Percentiles rank a stretch among this genome's conserved stretches.
phyloP scores from a whole-genome alignment of 768 basidiomycete species.

The Phanerodontia chrysosporium region DNA sequence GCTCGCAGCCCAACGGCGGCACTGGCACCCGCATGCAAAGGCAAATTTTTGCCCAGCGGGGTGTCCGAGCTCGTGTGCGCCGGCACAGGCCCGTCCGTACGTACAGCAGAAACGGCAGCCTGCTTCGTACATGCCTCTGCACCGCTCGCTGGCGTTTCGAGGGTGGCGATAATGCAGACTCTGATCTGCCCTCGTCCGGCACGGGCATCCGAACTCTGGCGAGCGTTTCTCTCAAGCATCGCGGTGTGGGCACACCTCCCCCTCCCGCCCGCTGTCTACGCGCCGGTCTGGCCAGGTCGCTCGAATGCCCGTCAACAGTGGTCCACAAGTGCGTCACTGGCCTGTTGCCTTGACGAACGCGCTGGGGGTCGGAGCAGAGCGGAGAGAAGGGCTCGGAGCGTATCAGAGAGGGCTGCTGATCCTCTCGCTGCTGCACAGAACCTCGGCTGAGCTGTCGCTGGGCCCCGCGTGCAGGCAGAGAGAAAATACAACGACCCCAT shows the following conservation, averaged over 20 bases:
- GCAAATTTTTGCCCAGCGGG: too few species aligned
- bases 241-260: too few species aligned
- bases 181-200: neutral
- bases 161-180: neutral
- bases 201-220: neutral
- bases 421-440: neutral
- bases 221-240: neutral
- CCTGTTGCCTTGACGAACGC: neutral
- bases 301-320: neutral
- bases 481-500: too few species aligned
- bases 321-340: constrained; percentile 4
- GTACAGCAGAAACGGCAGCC: too few species aligned
- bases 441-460: too few species aligned
- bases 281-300: neutral
- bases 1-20: neutral
- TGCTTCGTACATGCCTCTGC: too few species aligned
- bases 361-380: neutral
- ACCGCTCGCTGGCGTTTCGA: neutral
- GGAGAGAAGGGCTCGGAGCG: neutral
- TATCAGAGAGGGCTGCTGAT: neutral
- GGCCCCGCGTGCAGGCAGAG: too few species aligned
- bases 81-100: neutral
- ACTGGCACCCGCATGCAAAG: neutral
- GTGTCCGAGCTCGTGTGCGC: neutral
- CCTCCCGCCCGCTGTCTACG: neutral